Evolutionary conservation across 768 basidiomycete genomes (phyloP), one percentile per base, ranked within the genome.

Genomic region (Termitomyces sp.): DNA sequence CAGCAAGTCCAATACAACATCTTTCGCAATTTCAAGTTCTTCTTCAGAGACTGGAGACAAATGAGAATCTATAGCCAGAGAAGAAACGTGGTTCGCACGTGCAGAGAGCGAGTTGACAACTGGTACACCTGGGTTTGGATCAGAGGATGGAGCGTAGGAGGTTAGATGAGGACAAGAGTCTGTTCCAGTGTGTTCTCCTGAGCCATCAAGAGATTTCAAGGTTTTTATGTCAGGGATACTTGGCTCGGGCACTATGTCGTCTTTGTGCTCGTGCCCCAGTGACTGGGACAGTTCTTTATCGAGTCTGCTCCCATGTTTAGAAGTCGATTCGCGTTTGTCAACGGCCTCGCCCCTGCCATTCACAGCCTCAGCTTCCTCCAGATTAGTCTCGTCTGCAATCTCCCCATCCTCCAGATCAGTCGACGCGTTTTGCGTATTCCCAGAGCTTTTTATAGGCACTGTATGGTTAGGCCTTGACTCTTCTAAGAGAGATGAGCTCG

Each of bases 1-100:
- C 7, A 83, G 70, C n/a, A 84, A 72, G 65, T 83, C 82, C 31
- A 82, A 74, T n/a, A 84, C 77, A 34, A 81, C 68, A 16, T 68
- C 67, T 61, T 81, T 81, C 48, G 80, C 79, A 18, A 66, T 69
- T 31, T 78, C 72, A 49, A 80, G 69, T 20, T 81, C 74, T 41
- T 73, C 72, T 45, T 66, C 66, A 13, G 78, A 72, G 66, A 81
- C 79, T 81, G 54, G 5, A 53, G 31, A 42, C 13, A 46, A 36
- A 39, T 22, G n/a, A 33, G 31, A 48, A 39, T 42, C 13, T n/a
- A 49, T 39, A 50, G 20, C 15, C 27, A 37, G 16, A 39, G 16
- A 31, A 27, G 18, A 31, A 22, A 33, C 39, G 11, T 30, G 13
- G 56, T 30, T 36, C 56, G 36, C 56, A 57, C 62, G 24, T 46